A percentile compares a stretch with the other conserved stretches of the same genome.
These are phyloP conservation scores for Colletotrichum gloeosporioides DNA, from an alignment of 2,329 filamentous ascomycete species.

Conservation along the genomic window DNA sequence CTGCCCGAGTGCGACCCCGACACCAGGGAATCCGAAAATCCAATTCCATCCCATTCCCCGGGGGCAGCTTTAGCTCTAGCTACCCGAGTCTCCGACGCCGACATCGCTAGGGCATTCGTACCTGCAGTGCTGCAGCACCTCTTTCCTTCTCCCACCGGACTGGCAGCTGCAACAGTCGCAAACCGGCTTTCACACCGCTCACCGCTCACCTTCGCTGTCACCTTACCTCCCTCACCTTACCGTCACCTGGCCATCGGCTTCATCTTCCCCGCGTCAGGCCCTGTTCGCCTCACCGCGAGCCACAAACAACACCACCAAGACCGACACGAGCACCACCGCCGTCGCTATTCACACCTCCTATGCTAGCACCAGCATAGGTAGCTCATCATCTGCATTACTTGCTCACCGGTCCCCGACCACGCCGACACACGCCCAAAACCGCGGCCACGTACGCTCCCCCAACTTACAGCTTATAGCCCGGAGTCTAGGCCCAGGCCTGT, in stretches of 20 bases:
- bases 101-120: constrained; percentile 1
- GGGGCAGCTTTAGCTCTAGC: not conserved
- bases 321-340: not conserved
- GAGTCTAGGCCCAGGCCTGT: constrained; percentile 9
- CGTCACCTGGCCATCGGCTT: not conserved
- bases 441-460: constrained; percentile 10
- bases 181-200: constrained; percentile 8
- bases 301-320: not conserved
- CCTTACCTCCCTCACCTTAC: not conserved
- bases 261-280: not conserved
- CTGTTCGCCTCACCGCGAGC: not conserved
- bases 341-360: not conserved
- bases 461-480: not conserved
- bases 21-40: not conserved
- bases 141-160: not conserved
- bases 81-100: constrained; percentile 17
- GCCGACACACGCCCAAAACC: constrained; percentile 18
- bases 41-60: not conserved
- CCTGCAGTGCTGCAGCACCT: not conserved
- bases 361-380: not conserved
- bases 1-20: constrained; percentile 6
- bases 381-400: not conserved
- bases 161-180: not conserved
- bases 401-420: not conserved
- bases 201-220: not conserved